Percentiles rank a stretch among this genome's conserved stretches.
Evolutionary conservation across 2,329 filamentous ascomycete genomes (phyloP).

Genomic region (Alternaria sp.): DNA sequence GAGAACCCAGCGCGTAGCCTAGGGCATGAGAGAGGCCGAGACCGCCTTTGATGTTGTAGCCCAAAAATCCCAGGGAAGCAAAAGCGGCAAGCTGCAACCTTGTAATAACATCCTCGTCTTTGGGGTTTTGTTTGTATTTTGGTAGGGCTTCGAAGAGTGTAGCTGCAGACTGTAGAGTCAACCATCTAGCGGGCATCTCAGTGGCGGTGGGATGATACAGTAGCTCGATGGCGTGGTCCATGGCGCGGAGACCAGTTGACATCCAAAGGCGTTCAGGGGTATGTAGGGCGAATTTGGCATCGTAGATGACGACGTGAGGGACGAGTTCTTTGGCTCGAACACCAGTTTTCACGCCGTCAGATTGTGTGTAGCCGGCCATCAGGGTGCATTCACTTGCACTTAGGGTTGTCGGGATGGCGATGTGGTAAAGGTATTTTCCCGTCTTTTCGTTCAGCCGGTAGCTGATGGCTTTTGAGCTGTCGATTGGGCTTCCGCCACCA

Average conservation of each 20-base stretch:
- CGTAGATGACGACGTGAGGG: conserved; percentile 63
- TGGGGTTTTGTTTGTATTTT: conserved; percentile 56
- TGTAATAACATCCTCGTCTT: conserved; percentile 60
- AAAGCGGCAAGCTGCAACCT: conserved; percentile 63
- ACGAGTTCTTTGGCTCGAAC: conserved; percentile 55
- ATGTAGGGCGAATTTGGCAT: conserved; percentile 60
- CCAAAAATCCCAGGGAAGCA: conserved; percentile 60
- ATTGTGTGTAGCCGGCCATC: conserved; percentile 61
- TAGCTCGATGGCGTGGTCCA: conserved; percentile 66
- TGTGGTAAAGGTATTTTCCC: conserved; percentile 49
- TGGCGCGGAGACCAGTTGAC: conserved; percentile 62
- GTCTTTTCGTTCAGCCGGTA: conserved; percentile 47
- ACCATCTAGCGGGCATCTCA: conserved; percentile 61
- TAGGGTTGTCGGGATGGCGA: conserved; percentile 53
- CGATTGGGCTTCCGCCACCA: conserved; percentile 65
- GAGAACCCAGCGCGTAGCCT: conserved; percentile 63
- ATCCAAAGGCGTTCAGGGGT: conserved; percentile 62
- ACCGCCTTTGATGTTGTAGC: conserved; percentile 60
- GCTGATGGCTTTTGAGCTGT: conserved; percentile 53
- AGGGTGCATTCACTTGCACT: conserved; percentile 65
- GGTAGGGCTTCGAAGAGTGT: conserved; percentile 60
- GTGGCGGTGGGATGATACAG: conserved; percentile 62
- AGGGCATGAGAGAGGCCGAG: conserved; percentile 59
- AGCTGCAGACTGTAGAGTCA: conserved; percentile 56
- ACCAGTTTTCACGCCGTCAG: conserved; percentile 60